Percentiles rank a stretch among this genome's conserved stretches.
Evolutionary conservation across 2,329 filamentous ascomycete species (phyloP).

Genomic region (Helicocarpus griseus): DNA sequence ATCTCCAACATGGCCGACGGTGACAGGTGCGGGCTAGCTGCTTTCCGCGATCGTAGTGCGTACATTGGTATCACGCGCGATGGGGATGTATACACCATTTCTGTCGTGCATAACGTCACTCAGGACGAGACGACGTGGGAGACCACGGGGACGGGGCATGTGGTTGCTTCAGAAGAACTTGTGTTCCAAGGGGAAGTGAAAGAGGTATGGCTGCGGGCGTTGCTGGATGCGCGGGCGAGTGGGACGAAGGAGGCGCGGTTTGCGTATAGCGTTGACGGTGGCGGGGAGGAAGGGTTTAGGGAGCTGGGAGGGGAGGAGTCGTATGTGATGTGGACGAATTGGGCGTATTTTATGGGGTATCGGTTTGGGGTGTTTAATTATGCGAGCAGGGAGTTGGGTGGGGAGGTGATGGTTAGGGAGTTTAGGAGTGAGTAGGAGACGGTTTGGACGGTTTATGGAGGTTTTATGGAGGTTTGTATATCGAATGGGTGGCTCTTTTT

Average conservation of each 20-base stretch:
- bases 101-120: slow-evolving; percentile 30
- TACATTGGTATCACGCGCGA: slow-evolving; percentile 44
- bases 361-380: slow-evolving; percentile 43
- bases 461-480: too few relatives aligned
- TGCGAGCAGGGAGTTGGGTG: slow-evolving; percentile 36
- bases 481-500: too few relatives aligned
- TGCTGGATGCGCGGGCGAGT: slow-evolving; percentile 26
- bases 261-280: slow-evolving; percentile 40
- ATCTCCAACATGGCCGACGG: slow-evolving; percentile 41
- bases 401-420: too few relatives aligned
- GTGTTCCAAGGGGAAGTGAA: too few relatives aligned
- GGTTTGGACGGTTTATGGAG: too few relatives aligned
- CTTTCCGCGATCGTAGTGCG: slow-evolving; percentile 45
- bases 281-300: slow-evolving; percentile 25
- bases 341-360: slow-evolving; percentile 42
- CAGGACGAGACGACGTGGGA: slow-evolving; percentile 25
- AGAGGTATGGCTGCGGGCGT: slow-evolving; percentile 31
- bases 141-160: slow-evolving; percentile 21
- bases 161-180: slow-evolving; percentile 15
- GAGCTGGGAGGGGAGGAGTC: slow-evolving; percentile 24
- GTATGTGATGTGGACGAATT: slow-evolving; percentile 33
- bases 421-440: too few relatives aligned
- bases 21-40: slow-evolving; percentile 43
- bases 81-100: slow-evolving; percentile 18
- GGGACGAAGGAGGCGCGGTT: slow-evolving; percentile 25